Evolutionary conservation across 176 grass and related monocot species (phyloP).

Genomic region (Lolium multiflorum): DNA sequence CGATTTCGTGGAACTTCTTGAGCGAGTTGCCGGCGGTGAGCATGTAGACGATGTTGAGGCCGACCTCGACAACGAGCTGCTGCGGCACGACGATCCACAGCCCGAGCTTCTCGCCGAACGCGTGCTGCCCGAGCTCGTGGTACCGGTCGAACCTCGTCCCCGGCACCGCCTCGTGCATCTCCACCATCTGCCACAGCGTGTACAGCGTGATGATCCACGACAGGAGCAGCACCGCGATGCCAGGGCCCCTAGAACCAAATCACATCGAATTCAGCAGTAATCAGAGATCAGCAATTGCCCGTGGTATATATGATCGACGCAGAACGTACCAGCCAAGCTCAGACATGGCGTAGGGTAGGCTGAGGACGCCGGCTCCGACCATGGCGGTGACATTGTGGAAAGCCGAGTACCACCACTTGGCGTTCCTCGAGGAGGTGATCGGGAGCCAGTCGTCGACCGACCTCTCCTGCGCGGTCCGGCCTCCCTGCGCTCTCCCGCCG

Average conservation of each 20-base stretch:
- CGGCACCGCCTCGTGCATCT: conserved; percentile 81
- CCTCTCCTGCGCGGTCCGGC: background rate
- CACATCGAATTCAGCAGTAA: background rate
- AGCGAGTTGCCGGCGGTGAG: conserved; percentile 65
- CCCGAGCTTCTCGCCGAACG: conserved; percentile 59
- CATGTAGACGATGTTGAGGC: conserved; percentile 67
- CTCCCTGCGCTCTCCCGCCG: background rate
- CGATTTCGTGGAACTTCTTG: conserved; percentile 52
- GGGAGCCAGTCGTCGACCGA: conserved; percentile 78
- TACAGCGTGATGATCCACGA: conserved; percentile 92
- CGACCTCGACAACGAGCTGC: conserved; percentile 59
- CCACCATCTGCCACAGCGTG: conserved; percentile 94
- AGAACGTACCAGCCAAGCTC: conserved; percentile 32
- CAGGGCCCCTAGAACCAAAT: background rate
- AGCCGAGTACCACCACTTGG: conserved; percentile 95
- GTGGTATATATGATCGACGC: background rate
- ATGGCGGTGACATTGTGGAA: conserved; percentile 99
- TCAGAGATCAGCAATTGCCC: background rate
- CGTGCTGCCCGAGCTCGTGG: conserved; percentile 74
- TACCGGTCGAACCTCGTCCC: conserved; percentile 78
- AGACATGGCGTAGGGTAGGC: conserved; percentile 84
- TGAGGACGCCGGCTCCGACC: conserved; percentile 92
- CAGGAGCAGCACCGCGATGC: conserved; percentile 1
- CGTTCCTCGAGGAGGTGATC: conserved; percentile 85
- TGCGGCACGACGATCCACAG: conserved; percentile 64